Percentiles rank a stretch among this genome's conserved stretches.
These are phyloP conservation scores for Metschnikowia drakensbergensis DNA, from an alignment of 805 yeast genomes.

Conservation along the genomic window DNA sequence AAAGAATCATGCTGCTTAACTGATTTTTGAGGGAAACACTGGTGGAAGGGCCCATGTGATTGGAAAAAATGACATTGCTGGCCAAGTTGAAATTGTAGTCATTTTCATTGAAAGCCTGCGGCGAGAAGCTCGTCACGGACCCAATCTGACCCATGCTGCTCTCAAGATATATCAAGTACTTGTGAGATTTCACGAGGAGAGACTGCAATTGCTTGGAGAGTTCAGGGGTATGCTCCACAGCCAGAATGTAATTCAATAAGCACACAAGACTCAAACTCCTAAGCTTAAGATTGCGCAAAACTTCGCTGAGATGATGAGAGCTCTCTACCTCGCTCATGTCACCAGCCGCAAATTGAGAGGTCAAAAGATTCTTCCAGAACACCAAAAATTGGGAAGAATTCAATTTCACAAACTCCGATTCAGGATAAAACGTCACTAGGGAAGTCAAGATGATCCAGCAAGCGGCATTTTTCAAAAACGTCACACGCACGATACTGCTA, in stretches of 20 bases:
- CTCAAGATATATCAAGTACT: slow-evolving; percentile 38
- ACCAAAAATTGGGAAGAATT: slow-evolving; percentile 43
- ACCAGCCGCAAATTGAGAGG: slow-evolving; percentile 36
- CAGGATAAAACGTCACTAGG: slow-evolving; percentile 36
- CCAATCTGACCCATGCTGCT: slow-evolving; percentile 33
- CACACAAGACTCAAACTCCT: slow-evolving; percentile 39
- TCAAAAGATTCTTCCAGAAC: slow-evolving; percentile 43
- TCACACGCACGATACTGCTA: slow-evolving; percentile 22
- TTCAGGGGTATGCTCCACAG: slow-evolving; percentile 39
- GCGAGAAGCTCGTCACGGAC: slow-evolving; percentile 30
- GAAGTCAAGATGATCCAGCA: slow-evolving; percentile 43
- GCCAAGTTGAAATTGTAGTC: slow-evolving; percentile 28
- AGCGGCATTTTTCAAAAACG: slow-evolving; percentile 26
- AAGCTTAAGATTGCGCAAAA: slow-evolving; percentile 32
- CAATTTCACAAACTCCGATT: slow-evolving; percentile 40
- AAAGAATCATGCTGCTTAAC: slow-evolving; percentile 32
- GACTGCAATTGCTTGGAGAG: slow-evolving; percentile 39
- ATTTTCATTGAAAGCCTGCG: slow-evolving; percentile 25
- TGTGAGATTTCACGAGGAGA: slow-evolving; percentile 38
- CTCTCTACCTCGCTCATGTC: slow-evolving; percentile 16
- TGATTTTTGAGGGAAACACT: slow-evolving; percentile 24
- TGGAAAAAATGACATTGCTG: slow-evolving; percentile 29
- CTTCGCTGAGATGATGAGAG: slow-evolving; percentile 22
- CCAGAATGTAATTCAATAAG: slow-evolving; percentile 35
- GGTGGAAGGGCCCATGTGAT: slow-evolving; percentile 17